A percentile compares a stretch with the other conserved stretches of the same genome.
Evolutionary conservation across 2,329 filamentous ascomycete species (phyloP).

Genomic region (Sarocladium brachiariae): DNA sequence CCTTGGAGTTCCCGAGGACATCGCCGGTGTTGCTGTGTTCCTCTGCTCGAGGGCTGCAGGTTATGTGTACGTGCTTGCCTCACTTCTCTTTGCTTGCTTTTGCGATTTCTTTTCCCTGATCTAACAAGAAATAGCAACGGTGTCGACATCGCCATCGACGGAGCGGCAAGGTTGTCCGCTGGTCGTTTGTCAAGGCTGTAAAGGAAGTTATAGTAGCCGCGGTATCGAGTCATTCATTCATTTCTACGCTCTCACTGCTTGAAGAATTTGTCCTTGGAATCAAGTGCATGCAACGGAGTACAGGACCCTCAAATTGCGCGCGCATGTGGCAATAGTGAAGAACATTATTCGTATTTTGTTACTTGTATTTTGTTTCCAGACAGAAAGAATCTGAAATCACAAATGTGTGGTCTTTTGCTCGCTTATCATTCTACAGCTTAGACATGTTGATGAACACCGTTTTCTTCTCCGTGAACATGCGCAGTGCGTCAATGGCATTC

Average conservation of each 20-base stretch:
- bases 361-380: too few species aligned
- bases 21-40: constrained; percentile 53
- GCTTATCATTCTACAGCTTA: constrained; percentile 8
- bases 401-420: neutral
- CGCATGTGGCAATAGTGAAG: too few species aligned
- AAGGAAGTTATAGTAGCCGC: too few species aligned
- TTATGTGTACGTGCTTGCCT: constrained; percentile 34
- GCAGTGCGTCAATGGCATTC: constrained; percentile 38
- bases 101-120: neutral
- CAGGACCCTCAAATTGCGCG: too few species aligned
- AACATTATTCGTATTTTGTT: too few species aligned
- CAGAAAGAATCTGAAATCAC: too few species aligned
- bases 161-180: constrained; percentile 22
- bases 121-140: constrained; percentile 23
- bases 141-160: constrained; percentile 29
- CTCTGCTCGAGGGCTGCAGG: constrained; percentile 44
- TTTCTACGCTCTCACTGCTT: too few species aligned
- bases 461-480: constrained; percentile 43
- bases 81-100: neutral
- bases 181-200: constrained; percentile 23
- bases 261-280: too few species aligned
- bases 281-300: too few species aligned
- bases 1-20: constrained; percentile 51
- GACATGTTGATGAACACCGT: constrained; percentile 39
- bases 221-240: too few species aligned